phyloP scores from a whole-genome alignment of 768 basidiomycete species.

The Lactifluus rugatus region DNA sequence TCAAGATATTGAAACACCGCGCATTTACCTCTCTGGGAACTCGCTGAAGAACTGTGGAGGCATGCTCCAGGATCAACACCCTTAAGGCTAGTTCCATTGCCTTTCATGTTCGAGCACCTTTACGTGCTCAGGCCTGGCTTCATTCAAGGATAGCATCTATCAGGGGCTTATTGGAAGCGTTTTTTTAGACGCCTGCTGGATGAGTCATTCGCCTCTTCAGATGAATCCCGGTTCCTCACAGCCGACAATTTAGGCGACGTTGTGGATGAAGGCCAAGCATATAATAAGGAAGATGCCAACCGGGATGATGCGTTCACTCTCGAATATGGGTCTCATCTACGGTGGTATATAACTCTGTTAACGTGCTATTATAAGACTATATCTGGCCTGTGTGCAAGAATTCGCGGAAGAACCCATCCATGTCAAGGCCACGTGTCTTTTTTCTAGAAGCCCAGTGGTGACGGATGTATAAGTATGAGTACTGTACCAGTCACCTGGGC shows the following conservation, averaged over 20 bases:
- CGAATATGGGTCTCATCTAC: slow-evolving; percentile 20
- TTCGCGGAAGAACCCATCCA: neutral
- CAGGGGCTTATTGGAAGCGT: slow-evolving; percentile 39
- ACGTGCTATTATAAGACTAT: neutral
- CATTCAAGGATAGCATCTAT: slow-evolving; percentile 26
- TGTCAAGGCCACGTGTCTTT: slow-evolving; percentile 3
- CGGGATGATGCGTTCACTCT: slow-evolving; percentile 13
- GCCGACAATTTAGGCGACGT: slow-evolving; percentile 67
- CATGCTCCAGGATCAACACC: slow-evolving; percentile 6
- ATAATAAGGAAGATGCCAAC: neutral
- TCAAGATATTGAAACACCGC: slow-evolving; percentile 39
- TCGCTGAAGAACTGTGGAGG: neutral
- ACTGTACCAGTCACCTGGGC: too few species aligned
- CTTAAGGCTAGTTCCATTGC: slow-evolving; percentile 41
- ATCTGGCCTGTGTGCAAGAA: slow-evolving; percentile 1
- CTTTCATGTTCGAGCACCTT: slow-evolving; percentile 40
- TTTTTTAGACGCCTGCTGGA: slow-evolving; percentile 48
- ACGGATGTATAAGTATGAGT: too few species aligned
- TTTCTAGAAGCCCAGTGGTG: slow-evolving; percentile 25
- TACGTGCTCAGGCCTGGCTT: slow-evolving; percentile 40
- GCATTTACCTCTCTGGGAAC: neutral
- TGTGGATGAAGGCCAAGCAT: slow-evolving; percentile 55
- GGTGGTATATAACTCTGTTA: neutral
- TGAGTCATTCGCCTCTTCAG: slow-evolving; percentile 27
- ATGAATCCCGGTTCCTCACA: slow-evolving; percentile 60